These are phyloP conservation scores for Arthroderma sp. DNA, from an alignment of 2,329 filamentous ascomycete genomes.

Conservation along the genomic window DNA sequence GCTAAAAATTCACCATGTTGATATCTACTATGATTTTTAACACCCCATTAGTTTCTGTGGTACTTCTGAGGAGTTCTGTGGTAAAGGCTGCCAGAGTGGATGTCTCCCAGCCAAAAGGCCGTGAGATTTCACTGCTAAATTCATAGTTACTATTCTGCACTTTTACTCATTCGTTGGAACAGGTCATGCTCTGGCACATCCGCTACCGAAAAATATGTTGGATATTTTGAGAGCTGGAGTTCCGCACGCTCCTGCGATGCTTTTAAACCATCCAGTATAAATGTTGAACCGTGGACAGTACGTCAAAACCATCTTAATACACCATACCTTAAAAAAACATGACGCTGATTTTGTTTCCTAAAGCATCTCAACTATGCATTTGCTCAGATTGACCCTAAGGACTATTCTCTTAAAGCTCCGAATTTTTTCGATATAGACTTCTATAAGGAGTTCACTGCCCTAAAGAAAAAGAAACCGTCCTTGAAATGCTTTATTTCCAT, in stretches of 20 bases:
- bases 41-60: conserved; percentile 2
- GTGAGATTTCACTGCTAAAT: background rate
- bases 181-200: conserved; percentile 2
- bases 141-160: background rate
- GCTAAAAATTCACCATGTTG: background rate
- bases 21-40: background rate
- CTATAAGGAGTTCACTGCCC: conserved; percentile 15
- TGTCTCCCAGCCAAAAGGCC: conserved; percentile 1
- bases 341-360: no score
- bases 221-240: conserved; percentile 26
- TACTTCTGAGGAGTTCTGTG: conserved; percentile 1
- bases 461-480: conserved; percentile 20
- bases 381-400: conserved; percentile 10
- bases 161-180: conserved; percentile 2
- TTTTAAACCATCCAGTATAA: conserved; percentile 5
- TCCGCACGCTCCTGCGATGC: conserved; percentile 2
- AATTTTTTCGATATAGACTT: conserved; percentile 6
- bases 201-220: conserved; percentile 14
- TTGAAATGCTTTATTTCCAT: conserved; percentile 24
- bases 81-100: conserved; percentile 1
- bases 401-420: background rate
- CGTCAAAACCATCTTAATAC: no score
- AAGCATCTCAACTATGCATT: conserved; percentile 26
- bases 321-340: no score
- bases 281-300: conserved; percentile 7